A percentile compares a stretch with the other conserved stretches of the same genome.
Conservation (phyloP, 352 stramenopile species). For the Phytopythium boreale region DNA sequence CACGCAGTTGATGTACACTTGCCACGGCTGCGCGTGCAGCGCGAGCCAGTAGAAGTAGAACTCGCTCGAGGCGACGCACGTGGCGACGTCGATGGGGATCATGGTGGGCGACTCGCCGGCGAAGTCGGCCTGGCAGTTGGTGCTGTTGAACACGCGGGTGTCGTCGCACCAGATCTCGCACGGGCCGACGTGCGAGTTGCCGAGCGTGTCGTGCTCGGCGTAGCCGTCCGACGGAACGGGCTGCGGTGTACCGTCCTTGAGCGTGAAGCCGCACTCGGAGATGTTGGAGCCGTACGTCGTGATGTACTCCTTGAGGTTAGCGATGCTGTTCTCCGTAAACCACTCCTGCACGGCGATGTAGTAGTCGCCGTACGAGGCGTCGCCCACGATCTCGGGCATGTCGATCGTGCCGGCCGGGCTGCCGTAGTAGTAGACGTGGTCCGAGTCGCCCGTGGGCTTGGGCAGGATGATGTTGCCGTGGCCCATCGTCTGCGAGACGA, state of each 20-base stretch:
- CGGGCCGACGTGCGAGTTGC: slow-evolving; percentile 16
- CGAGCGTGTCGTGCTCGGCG: slow-evolving; percentile 12
- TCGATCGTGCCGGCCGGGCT: slow-evolving; percentile 15
- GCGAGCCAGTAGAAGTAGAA: slow-evolving; percentile 47
- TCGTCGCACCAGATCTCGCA: slow-evolving; percentile 40
- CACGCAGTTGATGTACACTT: slow-evolving; percentile 38
- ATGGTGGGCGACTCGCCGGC: slow-evolving; percentile 11
- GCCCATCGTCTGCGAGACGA: slow-evolving; percentile 7
- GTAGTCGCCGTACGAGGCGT: slow-evolving; percentile 13
- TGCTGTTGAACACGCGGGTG: slow-evolving; percentile 31
- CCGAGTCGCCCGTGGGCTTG: slow-evolving; percentile 12
- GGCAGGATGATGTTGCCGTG: slow-evolving; percentile 29
- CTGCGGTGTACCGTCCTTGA: slow-evolving; percentile 8
- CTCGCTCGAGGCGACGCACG: slow-evolving; percentile 21
- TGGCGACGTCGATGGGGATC: slow-evolving; percentile 23
- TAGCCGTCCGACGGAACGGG: slow-evolving; percentile 10
- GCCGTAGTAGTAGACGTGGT: slow-evolving; percentile 16
- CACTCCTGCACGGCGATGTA: slow-evolving; percentile 14
- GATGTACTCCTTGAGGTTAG: slow-evolving; percentile 17
- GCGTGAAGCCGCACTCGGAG: slow-evolving; percentile 11
- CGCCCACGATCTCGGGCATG: slow-evolving; percentile 11
- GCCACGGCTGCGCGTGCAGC: slow-evolving; percentile 29
- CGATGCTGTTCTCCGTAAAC: slow-evolving; percentile 13
- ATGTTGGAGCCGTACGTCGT: slow-evolving; percentile 13
- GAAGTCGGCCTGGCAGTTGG: slow-evolving; percentile 33